Evolutionary conservation across 2,329 filamentous ascomycete species (phyloP), one percentile per base, ranked within the genome.

Genomic region (Pezicula radicicola): DNA sequence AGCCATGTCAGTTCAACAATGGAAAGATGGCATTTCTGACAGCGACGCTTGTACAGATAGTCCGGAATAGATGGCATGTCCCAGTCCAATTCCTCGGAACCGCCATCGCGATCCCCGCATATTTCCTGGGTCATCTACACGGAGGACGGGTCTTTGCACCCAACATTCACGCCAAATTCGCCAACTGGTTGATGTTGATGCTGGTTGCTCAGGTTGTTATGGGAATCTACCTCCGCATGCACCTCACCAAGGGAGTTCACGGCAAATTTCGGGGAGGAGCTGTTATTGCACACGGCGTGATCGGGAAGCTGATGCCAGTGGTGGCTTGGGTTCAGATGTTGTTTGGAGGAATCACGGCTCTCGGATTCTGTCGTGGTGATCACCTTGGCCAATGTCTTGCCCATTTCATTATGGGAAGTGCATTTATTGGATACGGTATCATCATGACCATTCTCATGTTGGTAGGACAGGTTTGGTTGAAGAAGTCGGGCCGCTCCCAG

Each of bases 331-430:
- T 86, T 6, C 94, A 99, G 75, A 95, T 99, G 85, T 68, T 99
- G 6, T 96, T 99, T 70, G 94, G 94, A 47, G 94, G 91, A 37
- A 97, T 99, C 64, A 93, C 93, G 0, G 80, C 89, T 4, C 77
- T 96, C 51, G 94, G 94, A 19, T 97, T 96, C 75, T 99, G 94
- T 70, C 88, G 91, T 60, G 91, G 80, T 49, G 92, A 97, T 52
- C 93, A 99, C 66, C 70, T 91, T 1, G 93, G 92, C 30, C 94
- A 99, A 70, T 99, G 94, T 71, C 74, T 89, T 40, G 94, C 94
- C 1, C 94, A 99, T 70, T 99, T 97, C 71, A 99, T 97, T 70
- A 99, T 99, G 94, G 94, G 94, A 42, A 88, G 89, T 60, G 92
- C 93, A 1, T 99, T 99, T 68, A 93, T 99, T 61, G 94, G 81